These are phyloP conservation scores for Daedalea quercina DNA, from an alignment of 768 basidiomycete genomes.

Conservation along the genomic window DNA sequence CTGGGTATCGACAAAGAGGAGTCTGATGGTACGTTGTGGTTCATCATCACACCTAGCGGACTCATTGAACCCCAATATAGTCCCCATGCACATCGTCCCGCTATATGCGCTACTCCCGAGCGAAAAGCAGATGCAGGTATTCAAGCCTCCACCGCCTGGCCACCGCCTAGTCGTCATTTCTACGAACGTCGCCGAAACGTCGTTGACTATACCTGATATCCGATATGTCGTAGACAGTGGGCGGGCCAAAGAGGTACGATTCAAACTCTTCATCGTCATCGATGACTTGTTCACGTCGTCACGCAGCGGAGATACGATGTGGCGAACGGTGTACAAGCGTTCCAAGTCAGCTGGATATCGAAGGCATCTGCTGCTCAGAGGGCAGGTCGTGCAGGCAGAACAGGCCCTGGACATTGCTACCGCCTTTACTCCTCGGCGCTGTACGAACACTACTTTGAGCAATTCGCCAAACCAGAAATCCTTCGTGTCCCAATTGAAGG, in stretches of 20 bases:
- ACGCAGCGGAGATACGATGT: conserved; percentile 77
- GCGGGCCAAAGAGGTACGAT: conserved; percentile 80
- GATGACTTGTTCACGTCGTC: conserved; percentile 1
- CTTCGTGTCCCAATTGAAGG: conserved; percentile 95
- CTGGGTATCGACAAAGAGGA: conserved; percentile 59
- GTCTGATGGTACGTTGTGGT: conserved; percentile 47
- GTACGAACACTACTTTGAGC: conserved; percentile 87
- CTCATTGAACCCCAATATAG: conserved; percentile 31
- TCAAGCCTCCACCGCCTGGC: conserved; percentile 74
- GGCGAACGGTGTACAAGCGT: conserved; percentile 80
- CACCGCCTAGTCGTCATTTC: conserved; percentile 87
- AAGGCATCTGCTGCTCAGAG: conserved; percentile 94
- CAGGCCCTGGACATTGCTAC: conserved; percentile 97
- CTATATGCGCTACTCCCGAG: conserved; percentile 89
- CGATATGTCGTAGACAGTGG: conserved; percentile 98
- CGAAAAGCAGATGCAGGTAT: conserved; percentile 94
- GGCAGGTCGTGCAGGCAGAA: conserved; percentile 94
- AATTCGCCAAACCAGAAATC: conserved; percentile 87
- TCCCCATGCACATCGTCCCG: conserved; percentile 91
- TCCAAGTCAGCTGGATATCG: conserved; percentile 89
- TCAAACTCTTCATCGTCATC: not conserved
- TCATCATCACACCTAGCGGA: conserved; percentile 3
- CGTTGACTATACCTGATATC: conserved; percentile 93
- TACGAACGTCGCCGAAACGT: conserved; percentile 96
- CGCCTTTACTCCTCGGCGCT: conserved; percentile 93